phyloP scores from a whole-genome alignment of 495 filamentous ascomycete species.

The Aspergillus cavernicola region DNA sequence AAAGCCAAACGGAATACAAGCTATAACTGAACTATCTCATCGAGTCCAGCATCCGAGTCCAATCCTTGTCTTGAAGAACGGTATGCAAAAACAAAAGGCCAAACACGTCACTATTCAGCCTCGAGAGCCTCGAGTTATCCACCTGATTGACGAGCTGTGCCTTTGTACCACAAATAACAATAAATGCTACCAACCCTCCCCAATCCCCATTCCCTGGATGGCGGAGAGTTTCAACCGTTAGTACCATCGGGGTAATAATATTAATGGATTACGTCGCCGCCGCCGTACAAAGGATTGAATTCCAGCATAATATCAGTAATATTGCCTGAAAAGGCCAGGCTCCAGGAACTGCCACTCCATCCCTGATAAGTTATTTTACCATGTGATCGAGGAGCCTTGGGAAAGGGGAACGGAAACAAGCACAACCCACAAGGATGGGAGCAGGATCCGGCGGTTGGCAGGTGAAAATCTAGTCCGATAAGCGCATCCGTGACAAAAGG shows the following conservation, averaged over 20 bases:
- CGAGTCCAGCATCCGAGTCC: background rate
- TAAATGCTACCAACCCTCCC: background rate
- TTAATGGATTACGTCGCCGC: background rate
- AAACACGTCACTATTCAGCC: constrained; percentile 12
- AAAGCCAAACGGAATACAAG: too few relatives aligned
- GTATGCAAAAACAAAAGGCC: background rate
- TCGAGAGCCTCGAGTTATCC: constrained; percentile 8
- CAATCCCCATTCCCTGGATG: constrained; percentile 6
- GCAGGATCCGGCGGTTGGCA: constrained; percentile 1
- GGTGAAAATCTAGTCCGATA: constrained; percentile 7
- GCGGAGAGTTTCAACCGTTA: constrained; percentile 3
- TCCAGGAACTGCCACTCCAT: background rate
- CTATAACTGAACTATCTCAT: too few relatives aligned
- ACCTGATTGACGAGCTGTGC: constrained; percentile 3
- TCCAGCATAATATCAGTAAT: background rate
- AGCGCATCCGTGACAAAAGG: constrained; percentile 8
- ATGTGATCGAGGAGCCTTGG: constrained; percentile 3
- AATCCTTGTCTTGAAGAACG: background rate
- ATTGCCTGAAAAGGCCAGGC: background rate
- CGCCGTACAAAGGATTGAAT: background rate
- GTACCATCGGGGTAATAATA: background rate
- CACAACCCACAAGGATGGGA: constrained; percentile 3
- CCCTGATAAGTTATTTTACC: background rate
- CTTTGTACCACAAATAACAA: constrained; percentile 9
- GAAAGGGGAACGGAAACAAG: background rate